Conservation (phyloP, 345 rosid species). For the Dimocarpus longan region DNA sequence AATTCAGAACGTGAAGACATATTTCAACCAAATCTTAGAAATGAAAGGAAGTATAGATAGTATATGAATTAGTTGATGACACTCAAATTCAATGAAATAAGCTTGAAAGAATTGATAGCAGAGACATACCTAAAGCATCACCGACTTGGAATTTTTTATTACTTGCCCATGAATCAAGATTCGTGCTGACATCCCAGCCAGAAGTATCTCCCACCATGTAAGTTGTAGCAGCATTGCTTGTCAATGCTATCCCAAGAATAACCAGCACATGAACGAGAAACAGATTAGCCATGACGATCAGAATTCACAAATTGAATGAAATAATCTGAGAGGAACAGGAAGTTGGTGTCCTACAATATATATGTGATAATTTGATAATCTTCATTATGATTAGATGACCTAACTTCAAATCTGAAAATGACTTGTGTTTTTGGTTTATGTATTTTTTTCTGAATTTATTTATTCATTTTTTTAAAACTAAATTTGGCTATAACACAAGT, state of each 20-base stretch:
- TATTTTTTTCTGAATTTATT: background rate
- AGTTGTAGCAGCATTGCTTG: slow-evolving; percentile 50
- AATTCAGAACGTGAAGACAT: background rate
- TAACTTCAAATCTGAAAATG: slow-evolving; percentile 26
- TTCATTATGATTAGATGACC: slow-evolving; percentile 43
- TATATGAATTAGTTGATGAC: background rate
- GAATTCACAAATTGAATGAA: background rate
- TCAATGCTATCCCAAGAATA: slow-evolving; percentile 26
- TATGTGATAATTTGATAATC: background rate
- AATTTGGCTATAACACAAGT: background rate
- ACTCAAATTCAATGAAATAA: background rate
- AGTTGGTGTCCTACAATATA: slow-evolving; percentile 12
- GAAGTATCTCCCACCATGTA: slow-evolving; percentile 82
- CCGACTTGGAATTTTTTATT: slow-evolving; percentile 76
- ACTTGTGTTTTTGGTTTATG: slow-evolving; percentile 10
- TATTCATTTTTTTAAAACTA: background rate
- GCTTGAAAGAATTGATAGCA: background rate
- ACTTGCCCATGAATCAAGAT: slow-evolving; percentile 69
- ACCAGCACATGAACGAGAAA: slow-evolving; percentile 35
- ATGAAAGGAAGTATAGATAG: background rate
- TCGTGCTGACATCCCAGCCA: slow-evolving; percentile 91
- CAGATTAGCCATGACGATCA: slow-evolving; percentile 37
- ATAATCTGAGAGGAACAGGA: background rate
- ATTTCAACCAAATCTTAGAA: too few relatives aligned
- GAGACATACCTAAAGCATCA: slow-evolving; percentile 62